Evolutionary conservation across 192 early-diverging fungal genomes (phyloP), one percentile per base, ranked within the genome.

Genomic region (Chytriomyces sp.): DNA sequence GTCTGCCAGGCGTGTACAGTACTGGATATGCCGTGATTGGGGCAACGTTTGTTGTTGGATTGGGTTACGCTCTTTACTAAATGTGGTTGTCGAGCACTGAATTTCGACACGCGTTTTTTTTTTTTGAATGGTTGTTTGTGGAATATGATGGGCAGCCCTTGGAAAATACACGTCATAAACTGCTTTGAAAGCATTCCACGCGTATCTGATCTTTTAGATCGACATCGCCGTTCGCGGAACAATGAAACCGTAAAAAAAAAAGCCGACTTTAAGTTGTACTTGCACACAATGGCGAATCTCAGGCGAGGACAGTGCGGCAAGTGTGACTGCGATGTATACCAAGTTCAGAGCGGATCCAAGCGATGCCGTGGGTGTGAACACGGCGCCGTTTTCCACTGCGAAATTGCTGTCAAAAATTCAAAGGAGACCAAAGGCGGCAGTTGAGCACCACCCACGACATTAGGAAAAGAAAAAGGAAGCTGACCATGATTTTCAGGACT

Each of bases 11-110:
- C 45, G 97, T 98, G 10, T 92, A 93, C 81, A 83, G 82, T 6
- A 93, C 93, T 0, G 97, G 94, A 28, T 96, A 94, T 67, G 82
- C 82, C 43, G 93, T 94, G 59, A 65, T 96, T 11, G 92, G 79
- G 26, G 88, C 86, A 35, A 90, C 89, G 8, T 83, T 86, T 20
- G 80, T 91, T 78, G 60, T 73, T 63, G 71, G 71, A 35, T 61
- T 73, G 8, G 57, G 71, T 9, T 73, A 62, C 60, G 71, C 69
- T 47, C 45, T 70, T 20, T 59, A 35, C 35, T 70, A 35, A 70
- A 43, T 70, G 0, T 46, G 13, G n/a, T 64, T 64, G 0, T 59
- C 53, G 28, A 35, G 28, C 1, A 35, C 28, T 35, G 28, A 35
- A 35, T 35, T 35, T 35, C 28, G 28, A 35, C 28, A 35, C 28